These are phyloP conservation scores for Lindgomyces ingoldianus DNA, from an alignment of 495 filamentous ascomycete species.

Conservation along the genomic window DNA sequence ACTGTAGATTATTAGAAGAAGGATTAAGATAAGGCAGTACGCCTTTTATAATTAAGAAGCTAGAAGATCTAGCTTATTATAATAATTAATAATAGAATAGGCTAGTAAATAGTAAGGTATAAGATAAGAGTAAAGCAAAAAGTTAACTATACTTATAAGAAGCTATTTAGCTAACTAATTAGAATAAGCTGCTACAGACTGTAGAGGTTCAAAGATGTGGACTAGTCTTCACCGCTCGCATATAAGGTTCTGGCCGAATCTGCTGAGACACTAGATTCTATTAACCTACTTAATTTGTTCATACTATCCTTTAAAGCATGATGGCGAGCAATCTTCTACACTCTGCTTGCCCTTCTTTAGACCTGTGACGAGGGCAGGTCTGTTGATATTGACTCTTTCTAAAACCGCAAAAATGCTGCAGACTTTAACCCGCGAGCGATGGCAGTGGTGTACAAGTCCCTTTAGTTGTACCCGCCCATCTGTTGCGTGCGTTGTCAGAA, in stretches of 20 bases:
- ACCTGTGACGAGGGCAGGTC: neutral
- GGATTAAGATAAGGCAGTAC: too few species aligned
- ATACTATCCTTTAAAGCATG: neutral
- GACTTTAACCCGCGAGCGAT: neutral
- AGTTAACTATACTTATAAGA: too few species aligned
- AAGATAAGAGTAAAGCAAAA: too few species aligned
- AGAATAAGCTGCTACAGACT: too few species aligned
- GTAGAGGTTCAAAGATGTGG: constrained; percentile 9
- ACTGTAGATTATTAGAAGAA: too few species aligned
- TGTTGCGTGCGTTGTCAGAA: neutral
- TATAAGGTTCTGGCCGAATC: constrained; percentile 1
- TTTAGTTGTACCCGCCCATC: neutral
- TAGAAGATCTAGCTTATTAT: too few species aligned
- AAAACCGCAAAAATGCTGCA: neutral
- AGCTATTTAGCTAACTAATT: too few species aligned
- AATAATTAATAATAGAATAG: too few species aligned
- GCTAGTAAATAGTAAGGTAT: too few species aligned
- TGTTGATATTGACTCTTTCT: neutral
- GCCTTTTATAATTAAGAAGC: too few species aligned
- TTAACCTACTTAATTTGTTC: constrained; percentile 5
- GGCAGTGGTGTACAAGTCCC: neutral
- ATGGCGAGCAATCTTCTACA: constrained; percentile 8
- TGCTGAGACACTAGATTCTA: constrained; percentile 6
- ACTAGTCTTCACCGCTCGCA: constrained; percentile 3
- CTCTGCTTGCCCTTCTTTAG: constrained; percentile 5